Conservation (phyloP, 164 flowering plant species). For the Paratinospora sagittata region DNA sequence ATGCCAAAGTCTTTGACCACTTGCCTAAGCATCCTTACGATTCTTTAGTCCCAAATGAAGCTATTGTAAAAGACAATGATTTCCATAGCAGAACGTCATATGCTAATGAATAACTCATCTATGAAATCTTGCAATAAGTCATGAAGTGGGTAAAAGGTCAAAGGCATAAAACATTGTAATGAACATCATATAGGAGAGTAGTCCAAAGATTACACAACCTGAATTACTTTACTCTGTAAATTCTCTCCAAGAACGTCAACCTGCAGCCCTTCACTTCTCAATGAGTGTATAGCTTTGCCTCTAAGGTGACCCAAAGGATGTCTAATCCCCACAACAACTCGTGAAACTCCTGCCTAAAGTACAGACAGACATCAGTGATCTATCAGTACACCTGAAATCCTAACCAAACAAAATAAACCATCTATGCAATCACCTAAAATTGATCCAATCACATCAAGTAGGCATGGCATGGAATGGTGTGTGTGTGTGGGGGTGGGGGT, state of each 20-base stretch:
- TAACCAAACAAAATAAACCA: constrained; percentile 2
- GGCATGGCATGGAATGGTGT: no score
- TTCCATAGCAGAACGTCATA: no score
- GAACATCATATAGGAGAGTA: background rate
- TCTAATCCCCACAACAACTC: constrained; percentile 87
- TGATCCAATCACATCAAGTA: no score
- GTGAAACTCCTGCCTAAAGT: constrained; percentile 78
- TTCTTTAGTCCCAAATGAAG: no score
- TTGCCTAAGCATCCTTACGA: no score
- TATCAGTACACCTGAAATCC: constrained; percentile 4
- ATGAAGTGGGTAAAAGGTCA: no score
- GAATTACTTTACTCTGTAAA: constrained; percentile 54
- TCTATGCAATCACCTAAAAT: no score
- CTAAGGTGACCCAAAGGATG: constrained; percentile 83
- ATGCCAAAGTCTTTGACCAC: no score
- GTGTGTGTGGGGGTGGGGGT: no score
- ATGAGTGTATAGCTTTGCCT: constrained; percentile 63
- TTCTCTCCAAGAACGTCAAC: constrained; percentile 97
- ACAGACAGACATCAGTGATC: constrained; percentile 24
- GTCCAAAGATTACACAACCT: constrained; percentile 39
- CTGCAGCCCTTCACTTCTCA: constrained; percentile 68
- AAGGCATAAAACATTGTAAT: background rate
- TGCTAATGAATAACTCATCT: no score
- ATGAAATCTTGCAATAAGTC: no score
- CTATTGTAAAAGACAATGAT: no score